Conservation (phyloP, 805 yeast genomes). For the Lipomyces lipofer region DNA sequence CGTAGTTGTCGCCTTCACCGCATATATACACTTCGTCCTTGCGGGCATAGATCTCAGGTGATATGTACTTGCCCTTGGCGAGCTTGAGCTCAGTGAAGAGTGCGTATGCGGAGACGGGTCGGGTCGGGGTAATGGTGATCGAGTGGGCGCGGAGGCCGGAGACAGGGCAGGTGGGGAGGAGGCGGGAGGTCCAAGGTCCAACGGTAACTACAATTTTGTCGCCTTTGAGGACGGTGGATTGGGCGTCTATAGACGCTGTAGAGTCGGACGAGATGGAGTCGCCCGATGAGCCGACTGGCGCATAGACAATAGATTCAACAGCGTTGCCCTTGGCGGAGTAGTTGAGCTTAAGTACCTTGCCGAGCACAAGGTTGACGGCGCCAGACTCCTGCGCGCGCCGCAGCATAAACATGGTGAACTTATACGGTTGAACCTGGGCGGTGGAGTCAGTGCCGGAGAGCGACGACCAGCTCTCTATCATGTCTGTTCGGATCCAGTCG, state of each 20-base stretch:
- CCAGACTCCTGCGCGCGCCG: slow-evolving; percentile 80
- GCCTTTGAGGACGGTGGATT: slow-evolving; percentile 47
- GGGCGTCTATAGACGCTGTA: not conserved
- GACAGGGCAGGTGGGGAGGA: slow-evolving; percentile 90
- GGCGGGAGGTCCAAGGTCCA: slow-evolving; percentile 96
- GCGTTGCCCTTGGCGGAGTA: slow-evolving; percentile 68
- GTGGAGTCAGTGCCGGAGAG: slow-evolving; percentile 85
- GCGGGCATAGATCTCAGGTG: slow-evolving; percentile 94
- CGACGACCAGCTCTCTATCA: slow-evolving; percentile 71
- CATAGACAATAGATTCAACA: slow-evolving; percentile 43
- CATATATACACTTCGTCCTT: slow-evolving; percentile 95
- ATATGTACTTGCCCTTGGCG: slow-evolving; percentile 65
- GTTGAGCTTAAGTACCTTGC: slow-evolving; percentile 72
- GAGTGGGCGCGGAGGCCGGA: slow-evolving; percentile 94
- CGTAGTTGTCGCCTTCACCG: slow-evolving; percentile 93
- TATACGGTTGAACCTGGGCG: slow-evolving; percentile 95
- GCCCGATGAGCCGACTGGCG: slow-evolving; percentile 51
- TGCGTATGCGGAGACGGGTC: slow-evolving; percentile 87
- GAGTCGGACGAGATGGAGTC: slow-evolving; percentile 5
- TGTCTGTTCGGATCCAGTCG: slow-evolving; percentile 69
- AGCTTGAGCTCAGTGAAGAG: slow-evolving; percentile 86
- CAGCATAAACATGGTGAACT: slow-evolving; percentile 81
- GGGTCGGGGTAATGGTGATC: slow-evolving; percentile 81
- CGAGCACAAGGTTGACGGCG: slow-evolving; percentile 78
- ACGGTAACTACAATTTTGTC: slow-evolving; percentile 81